Evolutionary conservation across 331 rosid species (phyloP).

Genomic region (Erythrophleum ivorense): DNA sequence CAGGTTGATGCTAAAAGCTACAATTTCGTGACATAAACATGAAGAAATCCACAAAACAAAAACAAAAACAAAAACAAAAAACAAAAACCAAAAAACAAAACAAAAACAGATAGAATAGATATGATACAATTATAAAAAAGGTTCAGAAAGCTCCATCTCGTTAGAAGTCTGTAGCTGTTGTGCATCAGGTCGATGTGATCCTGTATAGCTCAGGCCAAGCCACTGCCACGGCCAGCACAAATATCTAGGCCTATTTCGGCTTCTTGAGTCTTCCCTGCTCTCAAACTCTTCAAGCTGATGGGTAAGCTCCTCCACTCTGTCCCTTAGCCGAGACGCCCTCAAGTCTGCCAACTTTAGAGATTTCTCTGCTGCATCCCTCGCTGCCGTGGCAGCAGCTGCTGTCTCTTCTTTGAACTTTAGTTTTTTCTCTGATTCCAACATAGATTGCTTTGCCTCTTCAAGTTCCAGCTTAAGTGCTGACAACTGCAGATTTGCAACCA

Average conservation of each 20-base stretch:
- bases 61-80: constrained; percentile 40
- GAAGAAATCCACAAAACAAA: constrained; percentile 49
- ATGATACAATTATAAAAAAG: constrained; percentile 59
- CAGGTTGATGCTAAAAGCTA: constrained; percentile 43
- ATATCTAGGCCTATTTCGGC: constrained; percentile 75
- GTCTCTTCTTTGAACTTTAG: constrained; percentile 96
- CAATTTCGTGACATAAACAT: constrained; percentile 44
- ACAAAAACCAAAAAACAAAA: constrained; percentile 22
- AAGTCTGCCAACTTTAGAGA: constrained; percentile 82
- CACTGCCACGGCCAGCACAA: constrained; percentile 99
- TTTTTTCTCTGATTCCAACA: constrained; percentile 79
- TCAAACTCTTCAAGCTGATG: constrained; percentile 89
- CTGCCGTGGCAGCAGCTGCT: constrained; percentile 95
- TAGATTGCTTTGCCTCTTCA: constrained; percentile 82
- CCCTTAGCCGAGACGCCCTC: constrained; percentile 89
- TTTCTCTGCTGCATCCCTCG: constrained; percentile 98
- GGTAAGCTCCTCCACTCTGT: constrained; percentile 89
- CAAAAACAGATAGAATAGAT: constrained; percentile 31
- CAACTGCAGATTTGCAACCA: constrained; percentile 65
- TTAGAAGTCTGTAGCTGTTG: constrained; percentile 61
- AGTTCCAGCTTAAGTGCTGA: constrained; percentile 74
- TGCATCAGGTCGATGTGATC: constrained; percentile 58
- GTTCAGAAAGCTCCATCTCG: constrained; percentile 98
- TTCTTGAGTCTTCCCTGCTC: constrained; percentile 69
- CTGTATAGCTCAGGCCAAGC: constrained; percentile 91